phyloP scores from a whole-genome alignment of 768 basidiomycete species.

The Pleurotus tuoliensis region DNA sequence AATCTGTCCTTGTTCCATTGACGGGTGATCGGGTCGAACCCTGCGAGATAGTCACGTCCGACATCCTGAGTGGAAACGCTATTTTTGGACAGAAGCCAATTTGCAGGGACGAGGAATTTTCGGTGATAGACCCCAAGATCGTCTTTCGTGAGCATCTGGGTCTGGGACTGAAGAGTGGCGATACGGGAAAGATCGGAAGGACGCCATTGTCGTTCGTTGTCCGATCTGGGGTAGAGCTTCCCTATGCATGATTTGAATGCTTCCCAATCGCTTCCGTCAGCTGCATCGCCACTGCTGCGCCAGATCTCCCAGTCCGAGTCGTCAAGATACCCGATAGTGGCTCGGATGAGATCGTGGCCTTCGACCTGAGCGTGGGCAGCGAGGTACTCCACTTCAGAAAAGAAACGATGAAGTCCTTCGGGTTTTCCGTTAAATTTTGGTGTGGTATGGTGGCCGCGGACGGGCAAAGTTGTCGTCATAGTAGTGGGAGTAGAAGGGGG shows the following conservation, averaged over 20 bases:
- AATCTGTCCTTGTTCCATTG: constrained; percentile 12
- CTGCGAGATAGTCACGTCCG: constrained; percentile 16
- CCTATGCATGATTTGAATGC: background rate
- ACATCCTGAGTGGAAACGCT: constrained; percentile 16
- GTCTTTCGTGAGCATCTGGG: constrained; percentile 10
- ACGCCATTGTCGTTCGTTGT: background rate
- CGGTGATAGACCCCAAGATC: constrained; percentile 18
- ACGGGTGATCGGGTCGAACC: constrained; percentile 10
- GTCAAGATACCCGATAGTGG: background rate
- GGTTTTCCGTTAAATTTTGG: no score
- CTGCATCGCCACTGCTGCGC: background rate
- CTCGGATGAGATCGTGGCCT: background rate
- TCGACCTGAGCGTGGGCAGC: background rate
- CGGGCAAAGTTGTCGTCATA: no score
- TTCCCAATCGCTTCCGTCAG: background rate
- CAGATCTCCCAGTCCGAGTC: background rate
- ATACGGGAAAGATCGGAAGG: background rate
- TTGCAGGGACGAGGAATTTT: constrained; percentile 15
- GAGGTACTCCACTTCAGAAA: background rate
- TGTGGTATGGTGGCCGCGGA: no score
- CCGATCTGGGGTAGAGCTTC: background rate
- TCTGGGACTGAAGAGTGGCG: background rate
- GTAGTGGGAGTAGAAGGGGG: no score
- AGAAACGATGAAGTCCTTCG: no score
- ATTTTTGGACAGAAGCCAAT: constrained; percentile 14